Evolutionary conservation across 1,284 basidiomycete species (phyloP).

Genomic region (Cystobasidium sp.): DNA sequence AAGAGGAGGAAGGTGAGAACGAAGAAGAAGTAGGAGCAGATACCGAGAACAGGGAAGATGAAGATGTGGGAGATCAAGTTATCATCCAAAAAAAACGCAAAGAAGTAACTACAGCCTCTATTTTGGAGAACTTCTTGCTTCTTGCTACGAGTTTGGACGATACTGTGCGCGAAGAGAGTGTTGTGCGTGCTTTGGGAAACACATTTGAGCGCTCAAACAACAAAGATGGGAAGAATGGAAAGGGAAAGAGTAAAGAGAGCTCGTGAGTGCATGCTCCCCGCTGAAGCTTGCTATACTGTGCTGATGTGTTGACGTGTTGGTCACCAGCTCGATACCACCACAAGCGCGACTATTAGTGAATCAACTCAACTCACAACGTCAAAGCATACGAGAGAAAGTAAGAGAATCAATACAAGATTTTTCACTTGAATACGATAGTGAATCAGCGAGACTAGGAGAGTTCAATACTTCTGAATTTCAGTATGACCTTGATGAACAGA

Average conservation of each 20-base stretch:
- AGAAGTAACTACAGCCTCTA: slow-evolving; percentile 34
- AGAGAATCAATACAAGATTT: slow-evolving; percentile 14
- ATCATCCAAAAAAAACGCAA: slow-evolving; percentile 12
- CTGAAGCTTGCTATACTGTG: neutral
- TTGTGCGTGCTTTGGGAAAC: neutral
- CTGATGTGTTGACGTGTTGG: neutral
- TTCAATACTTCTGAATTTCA: slow-evolving; percentile 10
- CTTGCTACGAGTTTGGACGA: slow-evolving; percentile 37
- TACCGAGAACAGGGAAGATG: neutral
- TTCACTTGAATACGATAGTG: slow-evolving; percentile 23
- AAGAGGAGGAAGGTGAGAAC: neutral
- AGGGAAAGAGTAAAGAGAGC: neutral
- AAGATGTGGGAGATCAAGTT: neutral
- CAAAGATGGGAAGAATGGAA: slow-evolving; percentile 18
- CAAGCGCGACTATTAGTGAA: slow-evolving; percentile 9
- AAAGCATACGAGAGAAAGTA: slow-evolving; percentile 12
- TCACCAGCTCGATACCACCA: neutral
- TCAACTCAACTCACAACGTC: slow-evolving; percentile 28
- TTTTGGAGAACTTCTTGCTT: slow-evolving; percentile 35
- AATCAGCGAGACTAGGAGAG: slow-evolving; percentile 18
- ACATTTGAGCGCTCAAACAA: slow-evolving; percentile 6
- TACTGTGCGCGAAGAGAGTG: slow-evolving; percentile 29
- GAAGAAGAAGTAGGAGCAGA: neutral
- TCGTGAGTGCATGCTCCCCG: neutral
- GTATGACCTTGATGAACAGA: slow-evolving; percentile 26